Evolutionary conservation across 2,329 filamentous ascomycete species (phyloP).

Genomic region (Blastomyces parvus): DNA sequence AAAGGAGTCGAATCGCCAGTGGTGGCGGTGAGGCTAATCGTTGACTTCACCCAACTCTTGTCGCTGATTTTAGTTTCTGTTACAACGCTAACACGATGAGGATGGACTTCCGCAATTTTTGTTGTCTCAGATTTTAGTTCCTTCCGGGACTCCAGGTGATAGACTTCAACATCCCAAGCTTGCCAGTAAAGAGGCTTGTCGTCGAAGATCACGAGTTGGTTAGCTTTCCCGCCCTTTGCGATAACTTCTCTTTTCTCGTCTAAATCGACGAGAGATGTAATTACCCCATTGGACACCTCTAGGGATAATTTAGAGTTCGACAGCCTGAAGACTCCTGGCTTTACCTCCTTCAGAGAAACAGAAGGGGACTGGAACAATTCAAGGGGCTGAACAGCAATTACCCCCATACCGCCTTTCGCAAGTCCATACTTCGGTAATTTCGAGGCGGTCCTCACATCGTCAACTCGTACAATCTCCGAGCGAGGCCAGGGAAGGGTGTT

Average conservation of each 20-base stretch:
- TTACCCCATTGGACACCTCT: conserved; percentile 61
- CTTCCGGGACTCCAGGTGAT: conserved; percentile 76
- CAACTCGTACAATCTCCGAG: conserved; percentile 60
- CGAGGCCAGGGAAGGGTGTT: conserved; percentile 86
- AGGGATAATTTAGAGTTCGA: conserved; percentile 69
- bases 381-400: conserved; percentile 29
- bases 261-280: conserved; percentile 76
- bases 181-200: conserved; percentile 98
- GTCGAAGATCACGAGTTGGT: conserved; percentile 89
- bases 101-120: conserved; percentile 58
- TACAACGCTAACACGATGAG: conserved; percentile 68
- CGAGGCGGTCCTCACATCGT: conserved; percentile 26
- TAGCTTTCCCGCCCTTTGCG: conserved; percentile 62
- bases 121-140: conserved; percentile 62
- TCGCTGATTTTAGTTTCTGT: conserved; percentile 84
- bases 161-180: conserved; percentile 97
- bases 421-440: conserved; percentile 32
- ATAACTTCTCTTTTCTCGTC: conserved; percentile 67
- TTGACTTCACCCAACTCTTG: conserved; percentile 75
- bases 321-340: conserved; percentile 61
- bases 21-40: conserved; percentile 66
- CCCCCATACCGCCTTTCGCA: conserved; percentile 39
- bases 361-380: conserved; percentile 19
- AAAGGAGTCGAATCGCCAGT: conserved; percentile 53
- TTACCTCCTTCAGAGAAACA: conserved; percentile 43